Base-by-base conservation (phyloP, 345 rosid genomes). In the Carallia pectinifolia region DNA sequence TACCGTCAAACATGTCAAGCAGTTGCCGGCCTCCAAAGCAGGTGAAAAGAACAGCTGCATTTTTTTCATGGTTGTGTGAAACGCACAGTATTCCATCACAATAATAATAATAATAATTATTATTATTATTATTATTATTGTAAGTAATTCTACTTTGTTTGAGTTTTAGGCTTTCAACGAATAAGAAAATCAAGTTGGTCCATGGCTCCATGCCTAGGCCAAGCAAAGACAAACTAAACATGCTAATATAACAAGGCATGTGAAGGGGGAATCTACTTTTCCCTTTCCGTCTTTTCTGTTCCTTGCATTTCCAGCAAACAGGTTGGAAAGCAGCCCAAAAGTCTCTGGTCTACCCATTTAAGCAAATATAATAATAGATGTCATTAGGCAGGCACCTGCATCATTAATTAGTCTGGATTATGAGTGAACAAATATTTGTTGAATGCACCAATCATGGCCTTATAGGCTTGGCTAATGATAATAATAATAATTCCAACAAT, bases 241-340 rank as follows among this genome's bases (percentile, higher is more conserved):
- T 66, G 77, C 56, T 53, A 6, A 19, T 19, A 63, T 52, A 65
- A 69, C 83, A 76, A 73, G 33, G 69, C 83, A 79, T 79, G 87
- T 81, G 84, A 78, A 76, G 77, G 62, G 86, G 84, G 86, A 80
- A 80, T 78, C 84, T 74, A 67, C 72, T 61, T 76, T 81, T 2
- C 13, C 44, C 16, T 65, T 75, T 37, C 61, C 48, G 33, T 54
- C 76, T 78, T 74, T 73, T 78, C 36, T 76, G 76, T 71, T 78
- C 40, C 72, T 78, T 71, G 67, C 79, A 63, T 73, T 77, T 65
- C 78, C 80, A 73, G 76, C 82, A 71, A 79, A 27, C 64, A 63
- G 80, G 62, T 64, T 76, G 73, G 76, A 74, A 79, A 64, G 71
- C 61, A 71, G 60, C 74, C 75, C 55, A 65, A 67, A 31, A 44